Evolutionary conservation across 116 monocot species (phyloP), one percentile per base, ranked within the genome.

Genomic region (Posidonia oceanica): DNA sequence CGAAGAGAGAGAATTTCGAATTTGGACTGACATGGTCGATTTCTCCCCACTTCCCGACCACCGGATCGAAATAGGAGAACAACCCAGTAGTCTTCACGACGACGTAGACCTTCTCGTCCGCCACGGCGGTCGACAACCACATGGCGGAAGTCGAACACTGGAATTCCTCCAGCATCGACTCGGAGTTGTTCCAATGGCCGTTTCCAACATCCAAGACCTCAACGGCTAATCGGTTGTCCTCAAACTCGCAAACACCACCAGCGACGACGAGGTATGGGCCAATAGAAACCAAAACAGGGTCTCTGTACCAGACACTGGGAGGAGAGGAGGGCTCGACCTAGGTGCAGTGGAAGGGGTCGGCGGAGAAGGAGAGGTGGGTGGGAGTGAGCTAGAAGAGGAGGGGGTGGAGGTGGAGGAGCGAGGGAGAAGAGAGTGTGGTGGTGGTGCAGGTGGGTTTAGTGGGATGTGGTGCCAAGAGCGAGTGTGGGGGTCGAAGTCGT

Each of bases 231-330:
- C n/a, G n/a, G n/a, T n/a, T n/a, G n/a, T n/a, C n/a, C n/a, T n/a
- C n/a, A n/a, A n/a, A n/a, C n/a, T n/a, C n/a, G n/a, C n/a, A n/a
- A 3, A 67, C 70, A 51, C 81, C 85, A 66, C 81, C 85, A 6
- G 73, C 75, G 41, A 76, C 70, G 3, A 81, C 73, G 41, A 76
- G 7, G 73, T 16, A 37, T 36, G n/a, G 21, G 15, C 85, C 85
- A 2, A 78, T 69, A 21, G 36, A 44, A 4, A 76, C 85, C 21
- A 85, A 73, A 56, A 79, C 76, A 18, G 85, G 81, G 66, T 79
- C 79, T 52, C 11, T 1, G 17, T 79, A 66, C 73, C 81, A 76
- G 52, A 78, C 75, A 15, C 71, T 70, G 3, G 70, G 56, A 4
- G 85, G 76, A 39, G 72, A 63, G 36, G 76, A 54, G 36, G 75